Evolutionary conservation across 306 rosid genomes (phyloP), one percentile per base, ranked within the genome.

Genomic region (Rubus parviflorus): DNA sequence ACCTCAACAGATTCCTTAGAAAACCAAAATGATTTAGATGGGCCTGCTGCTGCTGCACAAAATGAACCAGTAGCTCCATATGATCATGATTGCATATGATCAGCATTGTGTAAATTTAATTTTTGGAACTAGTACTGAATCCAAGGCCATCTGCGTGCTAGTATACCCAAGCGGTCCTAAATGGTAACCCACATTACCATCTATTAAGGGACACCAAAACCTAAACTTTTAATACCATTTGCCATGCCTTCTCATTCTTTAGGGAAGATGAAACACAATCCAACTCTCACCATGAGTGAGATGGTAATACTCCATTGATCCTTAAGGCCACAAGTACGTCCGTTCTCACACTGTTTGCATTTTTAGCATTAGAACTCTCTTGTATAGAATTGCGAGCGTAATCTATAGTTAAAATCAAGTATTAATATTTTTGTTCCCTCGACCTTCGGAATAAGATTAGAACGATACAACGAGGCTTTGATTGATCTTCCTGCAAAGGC

Each of bases 21-120:
- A 42, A 74, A 61, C 47, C 60, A 75, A 62, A 75, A 61, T 75
- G 60, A 75, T 61, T 46, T 25, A 62, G 60, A 61, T 61, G 78
- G 70, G 70, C 78, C 70, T 74, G 68, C 43, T 42, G 77, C 56
- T 61, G 70, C 77, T 60, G 70, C 78, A 60, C 57, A 45, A 19
- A 67, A 42, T 45, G 63, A 75, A 46, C 78, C 78, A 35, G 78
- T 61, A 61, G 78, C 78, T 62, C 78, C 23, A 65, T 62, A 25
- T 8, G 60, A 46, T 62, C 70, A 75, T 75, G 48, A 75, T 75
- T 75, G 47, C 70, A 30, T 47, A 75, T 62, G 52, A 67, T 75
- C 78, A 58, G 45, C 38, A 35, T 61, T 46, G 3, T 61, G 20
- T 46, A 74, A 42, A 74, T 75, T 75, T 46, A 46, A 61, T 60